Conservation (phyloP, 225 moss, liverwort and hornwort genomes). For the Neckera pumila region DNA sequence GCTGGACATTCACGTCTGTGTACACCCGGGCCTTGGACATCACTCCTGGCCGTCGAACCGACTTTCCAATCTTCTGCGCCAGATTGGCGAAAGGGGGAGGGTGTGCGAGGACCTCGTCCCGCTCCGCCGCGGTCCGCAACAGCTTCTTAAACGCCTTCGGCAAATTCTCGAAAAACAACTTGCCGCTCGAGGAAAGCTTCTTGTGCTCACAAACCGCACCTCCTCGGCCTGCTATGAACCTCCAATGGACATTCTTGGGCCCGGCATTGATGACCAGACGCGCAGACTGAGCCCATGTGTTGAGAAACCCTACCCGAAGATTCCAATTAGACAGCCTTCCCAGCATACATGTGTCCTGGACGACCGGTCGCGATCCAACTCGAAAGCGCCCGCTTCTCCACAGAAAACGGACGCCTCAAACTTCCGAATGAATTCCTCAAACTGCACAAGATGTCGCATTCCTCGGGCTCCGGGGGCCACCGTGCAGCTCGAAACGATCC, state of each 20-base stretch:
- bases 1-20: constrained; percentile 90
- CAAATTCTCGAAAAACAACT: constrained; percentile 7
- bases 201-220: constrained; percentile 20
- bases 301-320: constrained; percentile 27
- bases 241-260: constrained; percentile 2
- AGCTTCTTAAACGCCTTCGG: constrained; percentile 10
- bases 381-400: neutral
- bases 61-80: constrained; percentile 99
- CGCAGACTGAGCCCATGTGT: constrained; percentile 30
- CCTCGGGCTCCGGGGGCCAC: neutral
- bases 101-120: constrained; percentile 10
- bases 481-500: neutral
- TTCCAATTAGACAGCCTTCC: constrained; percentile 36
- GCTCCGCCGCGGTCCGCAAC: constrained; percentile 9
- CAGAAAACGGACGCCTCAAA: neutral
- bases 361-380: neutral
- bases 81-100: constrained; percentile 80
- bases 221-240: constrained; percentile 13
- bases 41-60: constrained; percentile 96
- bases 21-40: constrained; percentile 99
- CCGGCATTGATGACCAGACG: constrained; percentile 26
- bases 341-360: constrained; percentile 22
- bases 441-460: no score
- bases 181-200: neutral
- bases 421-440: neutral